Evolutionary conservation across 2,329 filamentous ascomycete genomes (phyloP), one percentile per base, ranked within the genome.

Genomic region (Aspergillus felis): DNA sequence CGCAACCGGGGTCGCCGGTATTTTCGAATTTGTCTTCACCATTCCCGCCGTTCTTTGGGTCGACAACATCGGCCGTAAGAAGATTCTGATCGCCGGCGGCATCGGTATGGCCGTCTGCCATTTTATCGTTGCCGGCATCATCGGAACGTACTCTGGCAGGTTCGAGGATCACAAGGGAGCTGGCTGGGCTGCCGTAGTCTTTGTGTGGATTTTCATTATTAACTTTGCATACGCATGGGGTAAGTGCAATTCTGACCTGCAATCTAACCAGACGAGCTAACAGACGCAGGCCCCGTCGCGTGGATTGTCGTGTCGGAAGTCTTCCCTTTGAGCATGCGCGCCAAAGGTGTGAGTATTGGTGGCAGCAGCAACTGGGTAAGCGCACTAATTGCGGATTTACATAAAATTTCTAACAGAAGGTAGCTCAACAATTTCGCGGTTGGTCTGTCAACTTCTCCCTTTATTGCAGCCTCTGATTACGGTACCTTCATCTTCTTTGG

Each of bases 241-340:
- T 70, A 57, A 44, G 57, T 61, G 6, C 4, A 17, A 25, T 25
- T 25, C 2, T 25, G 24, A 2, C 24, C 24, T 25, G 24, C 24
- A 25, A 25, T 25, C 24, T 3, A 25, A 25, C 24, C 24, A 25
- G 28, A 17, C 7, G 20, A 3, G 17, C 50, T 51, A 29, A 49
- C 49, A 14, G 1, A 1, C 24, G 6, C 32, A 66, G 68, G 68
- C 0, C 88, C 88, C 2, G 87, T 86, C 61, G 82, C 86, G 0
- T 92, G 89, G 88, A 89, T 90, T 60, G 80, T 92, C 50, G 81
- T 89, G 1, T 84, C 87, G 1, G 88, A 91, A 72, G 84, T 91
- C 50, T 92, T 87, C 84, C 88, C 88, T 0, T 74, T 91, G 3
- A 86, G 82, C 58, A 86, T 86, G 29, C 81, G 87, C 1, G 83